Evolutionary conservation across 768 basidiomycete species (phyloP), one percentile per base, ranked within the genome.

Genomic region (Filobasidium floriforme): DNA sequence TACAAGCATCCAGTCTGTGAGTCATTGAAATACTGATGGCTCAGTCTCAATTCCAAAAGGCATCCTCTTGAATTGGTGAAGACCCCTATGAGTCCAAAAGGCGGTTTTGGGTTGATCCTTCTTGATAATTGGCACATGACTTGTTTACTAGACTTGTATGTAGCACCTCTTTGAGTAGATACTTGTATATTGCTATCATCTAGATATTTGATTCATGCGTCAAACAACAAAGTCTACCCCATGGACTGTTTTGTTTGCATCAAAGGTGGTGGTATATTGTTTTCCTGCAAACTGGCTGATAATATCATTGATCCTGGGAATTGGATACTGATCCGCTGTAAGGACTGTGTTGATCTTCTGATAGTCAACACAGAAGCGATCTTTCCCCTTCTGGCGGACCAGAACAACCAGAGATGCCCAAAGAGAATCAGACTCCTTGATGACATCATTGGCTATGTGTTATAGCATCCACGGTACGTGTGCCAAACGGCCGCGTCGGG

Each of bases 401-500:
- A 66, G 40, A 1, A 66, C 55, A 15, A 59, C 59, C 9, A 60
- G 65, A 9, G 65, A 60, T 61, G 65, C 60, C 65, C 59, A 66
- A 22, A 54, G 65, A 18, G 59, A 66, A 60, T 66, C 65, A 26
- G 65, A 66, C 49, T 66, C 60, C 54, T 66, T 60, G 52, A 66
- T 52, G 15, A 61, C 65, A 61, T 66, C 65, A n/a, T 66, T 60
- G 49, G 65, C 57, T 14, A 66, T 19, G 5, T n/a, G n/a, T n/a
- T n/a, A n/a, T n/a, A n/a, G n/a, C n/a, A n/a, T n/a, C n/a, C n/a
- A n/a, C n/a, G n/a, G n/a, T n/a, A n/a, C n/a, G n/a, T n/a, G n/a
- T n/a, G n/a, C n/a, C n/a, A n/a, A n/a, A n/a, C n/a, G n/a, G n/a
- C n/a, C n/a, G n/a, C n/a, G n/a, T n/a, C n/a, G n/a, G n/a, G n/a